A percentile compares a stretch with the other conserved stretches of the same genome.
These are phyloP conservation scores for Eucalyptus viminalis DNA, from an alignment of 345 rosid genomes.

Conservation along the genomic window DNA sequence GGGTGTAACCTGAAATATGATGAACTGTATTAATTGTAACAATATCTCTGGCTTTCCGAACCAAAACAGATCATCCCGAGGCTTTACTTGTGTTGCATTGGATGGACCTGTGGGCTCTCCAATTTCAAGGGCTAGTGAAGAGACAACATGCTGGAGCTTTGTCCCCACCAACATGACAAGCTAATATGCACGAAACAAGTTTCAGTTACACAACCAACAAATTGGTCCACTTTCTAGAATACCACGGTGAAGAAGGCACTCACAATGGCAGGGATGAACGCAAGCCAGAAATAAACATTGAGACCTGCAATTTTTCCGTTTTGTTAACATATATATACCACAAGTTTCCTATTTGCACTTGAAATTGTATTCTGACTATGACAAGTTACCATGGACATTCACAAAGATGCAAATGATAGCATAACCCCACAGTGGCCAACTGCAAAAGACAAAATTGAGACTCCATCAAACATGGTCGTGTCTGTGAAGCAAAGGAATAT, in stretches of 20 bases:
- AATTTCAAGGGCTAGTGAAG: constrained; percentile 78
- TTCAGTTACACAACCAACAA: background rate
- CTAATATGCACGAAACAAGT: constrained; percentile 21
- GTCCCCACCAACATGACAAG: constrained; percentile 88
- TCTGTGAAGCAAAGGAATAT: background rate
- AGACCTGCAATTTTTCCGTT: constrained; percentile 38
- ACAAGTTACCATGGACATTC: constrained; percentile 64
- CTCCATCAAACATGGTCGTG: background rate
- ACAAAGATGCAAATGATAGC: constrained; percentile 79
- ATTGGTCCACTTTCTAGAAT: background rate
- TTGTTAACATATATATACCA: background rate
- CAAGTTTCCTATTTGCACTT: background rate
- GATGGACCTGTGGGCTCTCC: constrained; percentile 56
- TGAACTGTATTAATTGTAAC: constrained; percentile 63
- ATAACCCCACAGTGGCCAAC: constrained; percentile 95
- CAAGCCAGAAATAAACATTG: constrained; percentile 90
- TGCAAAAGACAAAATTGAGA: constrained; percentile 14
- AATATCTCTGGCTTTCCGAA: constrained; percentile 84
- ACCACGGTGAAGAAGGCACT: constrained; percentile 6
- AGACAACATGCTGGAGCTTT: constrained; percentile 88
- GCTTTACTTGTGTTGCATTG: constrained; percentile 69
- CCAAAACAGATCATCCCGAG: constrained; percentile 90
- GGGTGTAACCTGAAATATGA: constrained; percentile 68
- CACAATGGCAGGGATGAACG: constrained; percentile 90
- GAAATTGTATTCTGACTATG: background rate